phyloP scores from a whole-genome alignment of 2,329 filamentous ascomycete genomes.

The Celoporthe dispersa region DNA sequence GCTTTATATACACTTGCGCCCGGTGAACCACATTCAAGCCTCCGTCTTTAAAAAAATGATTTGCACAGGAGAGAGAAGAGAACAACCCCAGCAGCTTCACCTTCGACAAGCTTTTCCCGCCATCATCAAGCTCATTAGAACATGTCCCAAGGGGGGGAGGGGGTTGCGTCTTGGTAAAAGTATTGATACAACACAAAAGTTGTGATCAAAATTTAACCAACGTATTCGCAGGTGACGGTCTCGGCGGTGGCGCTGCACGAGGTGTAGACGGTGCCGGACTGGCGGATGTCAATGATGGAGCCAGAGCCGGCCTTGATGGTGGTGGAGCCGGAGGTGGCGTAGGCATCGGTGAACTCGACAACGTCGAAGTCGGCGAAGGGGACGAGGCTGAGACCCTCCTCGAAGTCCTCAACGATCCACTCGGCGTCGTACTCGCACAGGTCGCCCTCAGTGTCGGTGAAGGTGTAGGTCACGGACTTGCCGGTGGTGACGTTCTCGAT shows the following conservation, averaged over 20 bases:
- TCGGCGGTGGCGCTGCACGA: constrained; percentile 30
- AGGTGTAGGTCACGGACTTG: constrained; percentile 54
- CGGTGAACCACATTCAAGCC: constrained; percentile 16
- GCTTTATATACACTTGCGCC: neutral
- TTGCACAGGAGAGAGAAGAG: constrained; percentile 1
- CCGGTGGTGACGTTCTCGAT: constrained; percentile 56
- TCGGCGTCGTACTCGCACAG: constrained; percentile 60
- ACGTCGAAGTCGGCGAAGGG: constrained; percentile 51
- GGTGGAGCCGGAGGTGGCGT: constrained; percentile 38
- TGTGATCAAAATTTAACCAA: constrained; percentile 15
- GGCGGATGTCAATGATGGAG: constrained; percentile 70
- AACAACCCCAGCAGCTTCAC: constrained; percentile 4
- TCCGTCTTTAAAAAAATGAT: constrained; percentile 1
- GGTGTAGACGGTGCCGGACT: constrained; percentile 65
- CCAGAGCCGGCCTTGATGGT: constrained; percentile 44
- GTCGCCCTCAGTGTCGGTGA: constrained; percentile 62
- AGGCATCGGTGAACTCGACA: constrained; percentile 47
- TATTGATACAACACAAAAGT: neutral
- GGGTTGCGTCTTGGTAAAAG: neutral
- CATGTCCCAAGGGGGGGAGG: neutral
- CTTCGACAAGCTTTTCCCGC: neutral
- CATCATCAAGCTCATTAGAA: constrained; percentile 11
- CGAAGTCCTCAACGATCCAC: constrained; percentile 65
- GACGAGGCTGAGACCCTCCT: constrained; percentile 43
- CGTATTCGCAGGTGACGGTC: constrained; percentile 47